A percentile compares a stretch with the other conserved stretches of the same genome.
Conservation (phyloP, 139 green algal species). For the Chlorella ohadii region DNA sequence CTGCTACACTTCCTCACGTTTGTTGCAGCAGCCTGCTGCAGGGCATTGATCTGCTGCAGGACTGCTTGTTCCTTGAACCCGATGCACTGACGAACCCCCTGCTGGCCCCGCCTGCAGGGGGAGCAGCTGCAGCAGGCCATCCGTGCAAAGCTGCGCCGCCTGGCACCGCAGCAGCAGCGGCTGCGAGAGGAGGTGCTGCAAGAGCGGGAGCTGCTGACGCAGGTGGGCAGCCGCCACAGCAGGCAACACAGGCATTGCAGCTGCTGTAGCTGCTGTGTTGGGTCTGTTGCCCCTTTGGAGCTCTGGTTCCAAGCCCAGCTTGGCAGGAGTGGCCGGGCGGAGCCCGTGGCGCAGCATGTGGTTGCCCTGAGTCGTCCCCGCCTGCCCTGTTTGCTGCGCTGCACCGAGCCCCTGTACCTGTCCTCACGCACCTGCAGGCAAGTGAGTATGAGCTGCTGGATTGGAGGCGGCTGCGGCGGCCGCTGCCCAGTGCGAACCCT, state of each 20-base stretch:
- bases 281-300: too few species aligned
- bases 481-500: conserved; percentile 10
- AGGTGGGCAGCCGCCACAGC: conserved; percentile 1
- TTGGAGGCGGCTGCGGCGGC: conserved; percentile 10
- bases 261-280: too few species aligned
- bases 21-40: too few species aligned
- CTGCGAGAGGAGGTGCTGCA: conserved; percentile 17
- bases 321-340: too few species aligned
- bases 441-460: neutral
- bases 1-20: too few species aligned
- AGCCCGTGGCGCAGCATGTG: too few species aligned
- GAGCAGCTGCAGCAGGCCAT: neutral
- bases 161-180: neutral
- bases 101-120: neutral
- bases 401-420: too few species aligned
- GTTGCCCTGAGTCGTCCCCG: too few species aligned
- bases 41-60: too few species aligned
- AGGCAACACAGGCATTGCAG: too few species aligned
- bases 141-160: conserved; percentile 5
- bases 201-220: neutral
- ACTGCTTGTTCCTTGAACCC: neutral
- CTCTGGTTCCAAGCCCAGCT: too few species aligned
- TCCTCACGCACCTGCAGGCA: too few species aligned
- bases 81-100: neutral
- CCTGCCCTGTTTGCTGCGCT: neutral